These are phyloP conservation scores for Licmophora abbreviata DNA, from an alignment of 108 stramenopile genomes.

Conservation along the genomic window DNA sequence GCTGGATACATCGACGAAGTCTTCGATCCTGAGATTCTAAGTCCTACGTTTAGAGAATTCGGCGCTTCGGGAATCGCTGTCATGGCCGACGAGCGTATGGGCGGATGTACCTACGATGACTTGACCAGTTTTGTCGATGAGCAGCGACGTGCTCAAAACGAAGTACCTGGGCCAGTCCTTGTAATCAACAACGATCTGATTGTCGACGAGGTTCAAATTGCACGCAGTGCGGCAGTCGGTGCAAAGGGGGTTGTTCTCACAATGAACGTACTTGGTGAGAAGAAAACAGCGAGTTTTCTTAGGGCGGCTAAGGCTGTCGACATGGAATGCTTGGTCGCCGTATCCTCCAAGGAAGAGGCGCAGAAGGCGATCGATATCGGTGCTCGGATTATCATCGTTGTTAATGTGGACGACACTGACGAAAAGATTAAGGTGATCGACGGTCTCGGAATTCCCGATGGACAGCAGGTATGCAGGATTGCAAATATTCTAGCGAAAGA, in stretches of 20 bases:
- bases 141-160: conserved; percentile 48
- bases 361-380: conserved; percentile 57
- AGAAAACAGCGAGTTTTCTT: conserved; percentile 29
- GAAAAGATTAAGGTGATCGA: conserved; percentile 33
- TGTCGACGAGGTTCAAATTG: conserved; percentile 80
- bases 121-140: conserved; percentile 51
- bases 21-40: conserved; percentile 40
- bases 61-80: conserved; percentile 75
- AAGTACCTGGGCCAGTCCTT: conserved; percentile 73
- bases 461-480: conserved; percentile 39
- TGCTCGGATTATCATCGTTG: conserved; percentile 47
- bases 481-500: conserved; percentile 52
- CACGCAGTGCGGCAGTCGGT: conserved; percentile 43
- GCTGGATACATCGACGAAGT: conserved; percentile 20
- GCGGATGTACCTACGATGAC: conserved; percentile 74
- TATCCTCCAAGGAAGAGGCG: conserved; percentile 54
- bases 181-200: conserved; percentile 75
- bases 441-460: conserved; percentile 39
- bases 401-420: conserved; percentile 33
- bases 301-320: conserved; percentile 34
- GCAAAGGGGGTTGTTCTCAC: conserved; percentile 45
- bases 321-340: conserved; percentile 57
- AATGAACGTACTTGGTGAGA: conserved; percentile 39
- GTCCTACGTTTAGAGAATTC: conserved; percentile 70
- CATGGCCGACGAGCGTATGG: conserved; percentile 66